Evolutionary conservation across 2,329 filamentous ascomycete genomes (phyloP), one percentile per base, ranked within the genome.

Genomic region (Fusarium pilosicola): DNA sequence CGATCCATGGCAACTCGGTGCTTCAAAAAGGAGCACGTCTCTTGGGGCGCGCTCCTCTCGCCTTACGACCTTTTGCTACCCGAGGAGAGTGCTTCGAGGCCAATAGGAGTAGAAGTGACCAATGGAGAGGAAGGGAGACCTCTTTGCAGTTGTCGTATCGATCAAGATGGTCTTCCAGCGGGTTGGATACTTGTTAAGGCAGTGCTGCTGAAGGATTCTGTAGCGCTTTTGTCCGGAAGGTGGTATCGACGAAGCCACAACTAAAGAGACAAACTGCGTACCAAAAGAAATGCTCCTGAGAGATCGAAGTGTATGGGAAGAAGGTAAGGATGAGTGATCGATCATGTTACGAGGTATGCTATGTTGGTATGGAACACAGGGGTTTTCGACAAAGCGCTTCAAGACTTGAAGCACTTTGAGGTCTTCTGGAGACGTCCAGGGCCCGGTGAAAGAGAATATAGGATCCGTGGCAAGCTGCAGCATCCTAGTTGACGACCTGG

Each of bases 231-330:
- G 34, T 55, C 3, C n/a, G 51, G 7, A 41, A 41, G 24, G 8
- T n/a, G 20, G 15, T 17, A 4, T 28, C 7, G 26, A 22, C 20
- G 18, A n/a, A 26, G 6, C 12, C 24, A 28, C 15, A 18, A 7
- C 4, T 14, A 11, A 8, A 55, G 9, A 13, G 9, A 39, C 34
- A 17, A n/a, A 18, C 26, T n/a, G 1, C 1, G 5, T 18, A 11
- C 4, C 11, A 7, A 34, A 34, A 7, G 1, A 26, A 13, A 54
- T 11, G 7, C 10, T 5, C 14, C 7, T 7, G 20, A 13, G 26
- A 41, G 14, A 28, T 20, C 7, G 0, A 10, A n/a, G 7, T 9
- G 7, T 22, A 6, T 7, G 20, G 5, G 2, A 28, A 20, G 18
- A 36, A 36, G n/a, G 8, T 6, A 20, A 10, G 3, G 8, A 26